phyloP scores from a whole-genome alignment of 2,329 filamentous ascomycete genomes.

The Kalmusia sp. region DNA sequence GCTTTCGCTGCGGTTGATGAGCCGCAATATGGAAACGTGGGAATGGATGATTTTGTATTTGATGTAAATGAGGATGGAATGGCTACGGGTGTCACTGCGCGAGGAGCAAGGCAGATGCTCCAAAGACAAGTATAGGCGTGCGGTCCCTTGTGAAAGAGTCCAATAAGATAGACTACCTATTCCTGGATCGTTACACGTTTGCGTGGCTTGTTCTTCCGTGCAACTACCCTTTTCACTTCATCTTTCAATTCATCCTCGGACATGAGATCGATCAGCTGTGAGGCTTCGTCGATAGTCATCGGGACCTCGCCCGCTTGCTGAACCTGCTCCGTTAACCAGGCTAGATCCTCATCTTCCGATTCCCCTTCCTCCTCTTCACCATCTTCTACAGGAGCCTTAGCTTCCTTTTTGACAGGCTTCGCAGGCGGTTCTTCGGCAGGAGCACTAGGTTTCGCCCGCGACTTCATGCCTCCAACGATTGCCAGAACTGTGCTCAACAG shows the following conservation, averaged over 20 bases:
- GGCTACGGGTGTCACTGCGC: neutral
- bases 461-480: slow-evolving; percentile 2
- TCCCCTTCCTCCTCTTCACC: slow-evolving; percentile 2
- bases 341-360: slow-evolving; percentile 2
- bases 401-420: neutral
- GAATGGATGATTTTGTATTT: slow-evolving; percentile 1
- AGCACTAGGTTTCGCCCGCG: neutral
- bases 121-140: no score
- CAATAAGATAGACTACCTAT: no score
- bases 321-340: neutral
- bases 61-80: neutral
- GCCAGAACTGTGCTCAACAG: slow-evolving; percentile 10
- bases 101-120: neutral
- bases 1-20: neutral
- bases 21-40: neutral
- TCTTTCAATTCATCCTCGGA: slow-evolving; percentile 2
- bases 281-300: neutral
- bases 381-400: neutral
- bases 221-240: no score
- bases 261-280: slow-evolving; percentile 1
- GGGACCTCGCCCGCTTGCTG: neutral
- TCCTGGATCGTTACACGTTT: slow-evolving; percentile 4
- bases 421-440: neutral
- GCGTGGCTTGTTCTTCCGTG: neutral
- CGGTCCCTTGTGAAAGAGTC: no score